phyloP scores from a whole-genome alignment of 129 eudicot species.

The Sambucus nigra region DNA sequence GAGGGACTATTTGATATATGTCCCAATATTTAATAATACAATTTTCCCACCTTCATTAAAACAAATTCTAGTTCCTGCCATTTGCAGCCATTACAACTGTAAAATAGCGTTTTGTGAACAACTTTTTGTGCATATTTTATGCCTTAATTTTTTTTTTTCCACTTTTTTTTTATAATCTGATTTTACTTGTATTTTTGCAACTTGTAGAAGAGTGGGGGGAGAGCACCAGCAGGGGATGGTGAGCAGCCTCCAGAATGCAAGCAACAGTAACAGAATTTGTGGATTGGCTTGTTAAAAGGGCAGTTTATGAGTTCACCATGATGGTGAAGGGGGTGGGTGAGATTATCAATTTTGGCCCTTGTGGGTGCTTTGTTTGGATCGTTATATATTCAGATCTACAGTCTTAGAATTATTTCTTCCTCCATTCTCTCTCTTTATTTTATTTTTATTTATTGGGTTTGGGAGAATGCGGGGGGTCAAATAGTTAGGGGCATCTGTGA shows the following conservation, averaged over 20 bases:
- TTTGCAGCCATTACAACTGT: too few species aligned
- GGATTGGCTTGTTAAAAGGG: neutral
- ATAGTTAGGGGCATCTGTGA: too few species aligned
- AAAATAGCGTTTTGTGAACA: too few species aligned
- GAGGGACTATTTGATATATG: too few species aligned
- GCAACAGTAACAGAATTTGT: constrained; percentile 36
- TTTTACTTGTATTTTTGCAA: neutral
- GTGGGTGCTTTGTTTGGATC: too few species aligned
- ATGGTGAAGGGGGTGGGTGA: neutral
- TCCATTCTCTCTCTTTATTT: too few species aligned
- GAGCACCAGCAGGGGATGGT: constrained; percentile 23
- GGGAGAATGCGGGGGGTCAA: too few species aligned
- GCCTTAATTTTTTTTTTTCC: neutral
- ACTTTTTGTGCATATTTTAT: neutral
- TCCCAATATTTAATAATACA: too few species aligned
- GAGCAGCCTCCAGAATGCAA: constrained; percentile 70
- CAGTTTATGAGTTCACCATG: neutral
- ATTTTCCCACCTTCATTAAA: too few species aligned
- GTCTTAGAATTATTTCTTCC: neutral
- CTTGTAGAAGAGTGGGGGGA: constrained; percentile 36
- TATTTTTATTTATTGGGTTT: neutral
- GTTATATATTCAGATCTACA: neutral
- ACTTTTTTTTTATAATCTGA: neutral
- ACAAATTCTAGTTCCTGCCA: too few species aligned
- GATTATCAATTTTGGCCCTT: neutral